Evolutionary conservation across 768 basidiomycete genomes (phyloP), one percentile per base, ranked within the genome.

Genomic region (Ramaria sp.): DNA sequence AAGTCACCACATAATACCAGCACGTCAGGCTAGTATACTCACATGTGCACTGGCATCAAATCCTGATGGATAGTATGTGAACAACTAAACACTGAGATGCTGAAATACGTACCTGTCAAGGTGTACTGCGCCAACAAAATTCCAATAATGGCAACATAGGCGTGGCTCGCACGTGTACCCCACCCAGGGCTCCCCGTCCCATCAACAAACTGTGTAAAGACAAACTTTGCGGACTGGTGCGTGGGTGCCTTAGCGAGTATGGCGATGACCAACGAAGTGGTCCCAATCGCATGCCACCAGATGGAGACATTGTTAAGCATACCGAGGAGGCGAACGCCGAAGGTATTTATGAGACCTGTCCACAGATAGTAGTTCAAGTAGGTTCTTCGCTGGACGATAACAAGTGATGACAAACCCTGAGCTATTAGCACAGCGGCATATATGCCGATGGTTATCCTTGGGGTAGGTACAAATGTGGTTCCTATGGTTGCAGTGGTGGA

Each of bases 91-190:
- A 7, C 24, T 42, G 6, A 39, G 24, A 31, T 46, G 19, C 9
- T 24, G 17, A 58, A 73, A 19, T 63, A 24, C 48, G 6, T 24
- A 80, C 81, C 84, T 27, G 84, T 86, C 20, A 90, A 67, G 0
- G 85, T 87, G 65, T 86, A 88, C 73, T 88, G 87, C 9, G 86
- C 80, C 76, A 88, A 79, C 24, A 88, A 70, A 59, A 86, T 81
- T 13, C 86, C 86, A 61, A 87, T 79, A 20, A 87, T 68, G 6
- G 76, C 80, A 19, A 88, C 83, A 67, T 89, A 91, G 0, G 78
- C 83, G 41, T 76, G 75, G 51, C 81, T 82, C 1, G 86, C 86
- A 9, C 86, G 74, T 17, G 74, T 72, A 20, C 80, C 75, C 88
- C 88, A 89, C 15, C 70, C 71, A 38, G 68, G 68, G 12, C 67